Base-by-base conservation (phyloP, 805 yeast genomes). In the Starmerella stellata region DNA sequence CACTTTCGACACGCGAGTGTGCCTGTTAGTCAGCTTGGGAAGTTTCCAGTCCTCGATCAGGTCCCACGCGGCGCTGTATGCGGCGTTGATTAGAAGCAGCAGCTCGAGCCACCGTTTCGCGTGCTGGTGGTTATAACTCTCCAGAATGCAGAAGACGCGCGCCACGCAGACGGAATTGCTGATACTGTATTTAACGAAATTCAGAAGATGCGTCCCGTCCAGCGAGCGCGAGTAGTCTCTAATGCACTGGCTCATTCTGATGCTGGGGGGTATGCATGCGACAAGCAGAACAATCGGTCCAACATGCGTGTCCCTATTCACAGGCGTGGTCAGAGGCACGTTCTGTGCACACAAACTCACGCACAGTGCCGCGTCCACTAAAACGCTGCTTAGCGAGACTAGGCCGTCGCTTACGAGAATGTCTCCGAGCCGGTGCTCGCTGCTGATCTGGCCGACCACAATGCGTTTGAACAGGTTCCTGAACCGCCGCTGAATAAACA, bases 1-100 rank as follows among this genome's bases (percentile, higher is more conserved):
- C 28, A 36, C 29, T 5, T 35, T 34, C 7, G 78, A 50, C 36
- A 82, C 63, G 33, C 74, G 72, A 16, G 21, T 21, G 8, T 21
- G 23, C 9, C 18, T 27, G 24, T 16, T 17, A 8, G 16, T 5
- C 18, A 43, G 39, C 19, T 44, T 30, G 19, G 21, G 31, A n/a
- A 44, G 38, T 13, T 35, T 34, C 98, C 98, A 90, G 60, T 90
- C 99, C 67, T 72, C 72, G 37, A 68, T 68, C 11, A 87, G 57
- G 56, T 90, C 99, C 99, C 99, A 90, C 39, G 72, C 60, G 43
- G 81, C 78, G 14, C 93, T 69, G 55, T 78, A 90, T 0, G 71
- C 50, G 0, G 96, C 78, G 53, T 79, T 82, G 30, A 78, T 50
- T 1, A 75, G 51, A 42, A 67, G 72, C 49, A 61, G 60, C 48